Base-by-base conservation (phyloP, 371 early-diverging fungal genomes). In the Blastocladiella emersonii region DNA sequence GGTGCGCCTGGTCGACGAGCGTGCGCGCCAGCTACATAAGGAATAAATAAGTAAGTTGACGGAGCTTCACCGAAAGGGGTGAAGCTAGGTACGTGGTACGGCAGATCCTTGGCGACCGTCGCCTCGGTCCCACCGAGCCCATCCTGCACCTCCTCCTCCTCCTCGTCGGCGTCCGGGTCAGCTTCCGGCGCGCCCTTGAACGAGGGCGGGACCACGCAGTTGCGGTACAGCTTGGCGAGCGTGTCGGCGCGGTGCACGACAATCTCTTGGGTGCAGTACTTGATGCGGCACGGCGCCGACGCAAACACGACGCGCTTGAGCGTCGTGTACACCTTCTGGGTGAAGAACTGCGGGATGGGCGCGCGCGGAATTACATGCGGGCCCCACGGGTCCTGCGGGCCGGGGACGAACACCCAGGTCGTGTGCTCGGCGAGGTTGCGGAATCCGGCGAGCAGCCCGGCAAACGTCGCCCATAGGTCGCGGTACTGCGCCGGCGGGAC, bases 401-500 rank as follows among this genome's bases (percentile, higher is more conserved):
- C 95, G 15, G 95, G 95, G 0, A 95, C 87, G 74, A 95, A 87
- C 2, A 95, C 78, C 71, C 91, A 92, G 30, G 86, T 82, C 27
- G 84, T 77, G 44, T 76, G 71, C 0, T 76, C 76, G 2, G 88
- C 81, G 51, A 94, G 70, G 1, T 70, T 70, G 0, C 82, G 85
- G 65, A 83, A 92, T 48, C 84, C 81, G 27, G 78, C 71, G 34
- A 94, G 82, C 32, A 93, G 65, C 64, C 86, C 87, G 21, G 84
- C 89, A 21, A 94, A 73, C 21, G 74, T 69, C 5, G 79, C 74
- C 71, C 90, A 90, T 37, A 78, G 77, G 15, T 88, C 90, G 72
- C 65, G 59, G 17, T 49, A 12, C 36, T 25, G 7, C 12, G 35
- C 45, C 4, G 27, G 21, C 13, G 53, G 35, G 12, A 30, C 21